Conservation (phyloP, 2,329 filamentous ascomycete species). For the Calonectria leucothoes region DNA sequence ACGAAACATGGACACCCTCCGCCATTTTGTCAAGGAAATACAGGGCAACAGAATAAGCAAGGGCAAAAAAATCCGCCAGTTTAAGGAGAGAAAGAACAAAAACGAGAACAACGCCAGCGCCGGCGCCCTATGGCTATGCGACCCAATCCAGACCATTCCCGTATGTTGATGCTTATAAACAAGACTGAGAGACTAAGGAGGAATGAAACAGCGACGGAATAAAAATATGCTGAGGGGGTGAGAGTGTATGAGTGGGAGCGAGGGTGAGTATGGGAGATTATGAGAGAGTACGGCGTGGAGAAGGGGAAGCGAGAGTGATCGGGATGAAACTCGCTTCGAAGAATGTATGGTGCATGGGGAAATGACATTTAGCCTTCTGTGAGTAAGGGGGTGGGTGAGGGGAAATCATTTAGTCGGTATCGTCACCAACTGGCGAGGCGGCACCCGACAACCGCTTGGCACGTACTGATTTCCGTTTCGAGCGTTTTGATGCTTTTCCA, state of each 20-base stretch:
- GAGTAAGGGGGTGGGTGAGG: not conserved
- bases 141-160: constrained; percentile 36
- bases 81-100: constrained; percentile 21
- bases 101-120: constrained; percentile 29
- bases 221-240: constrained; percentile 6
- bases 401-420: constrained; percentile 43
- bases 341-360: not conserved
- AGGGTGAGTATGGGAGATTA: constrained; percentile 3
- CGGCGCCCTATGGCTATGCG: constrained; percentile 40
- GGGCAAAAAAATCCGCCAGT: not conserved
- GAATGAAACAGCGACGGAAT: constrained; percentile 23
- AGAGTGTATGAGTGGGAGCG: not conserved
- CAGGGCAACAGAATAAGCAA: not conserved
- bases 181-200: constrained; percentile 31
- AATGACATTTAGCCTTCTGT: not conserved
- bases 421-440: constrained; percentile 53
- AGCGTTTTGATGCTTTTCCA: constrained; percentile 43
- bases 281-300: constrained; percentile 17
- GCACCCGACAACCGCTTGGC: constrained; percentile 45
- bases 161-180: constrained; percentile 40
- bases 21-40: constrained; percentile 23
- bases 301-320: constrained; percentile 21
- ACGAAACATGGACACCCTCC: constrained; percentile 26
- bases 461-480: constrained; percentile 45
- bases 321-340: constrained; percentile 6